Base-by-base conservation (phyloP, 2,329 filamentous ascomycete genomes). In the Fusarium sp. region DNA sequence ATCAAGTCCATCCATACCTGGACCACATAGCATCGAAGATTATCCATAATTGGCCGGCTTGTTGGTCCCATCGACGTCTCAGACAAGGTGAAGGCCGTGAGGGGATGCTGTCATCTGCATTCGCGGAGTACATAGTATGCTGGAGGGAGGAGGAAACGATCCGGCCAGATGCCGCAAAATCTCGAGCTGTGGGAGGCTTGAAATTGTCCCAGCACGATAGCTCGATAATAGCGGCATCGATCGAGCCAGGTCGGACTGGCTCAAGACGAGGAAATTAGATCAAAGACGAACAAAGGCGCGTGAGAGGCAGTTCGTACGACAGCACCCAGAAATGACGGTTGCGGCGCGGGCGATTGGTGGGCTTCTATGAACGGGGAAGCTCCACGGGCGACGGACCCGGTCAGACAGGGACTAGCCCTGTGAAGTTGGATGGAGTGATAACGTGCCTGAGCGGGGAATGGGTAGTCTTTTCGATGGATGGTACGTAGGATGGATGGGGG, bases 231-330 rank as follows among this genome's bases (percentile, higher is more conserved):
- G 62, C 35, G 52, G 50, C 31, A 54, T 43, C 48, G 62, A 64
- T 60, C 67, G 22, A 48, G 39, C 39, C 41, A 35, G 65, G 57
- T 37, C 37, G 57, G 68, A 68, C 61, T 64, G 54, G 61, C 37
- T 16, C 31, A 69, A 39, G 64, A 67, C 68, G 64, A 75, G 65
- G 65, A 61, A 67, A 71, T 68, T 68, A 60, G 68, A 68, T 61
- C 57, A 67, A 65, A 69, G 27, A 54, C 59, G 18, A 72, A 31
- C 33, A 39, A 64, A 68, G 68, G 68, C 66, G 56, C 60, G 68
- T 35, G 64, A 74, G 68, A 76, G 58, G 62, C 54, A 20, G 61
- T 78, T 78, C 60, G 68, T 76, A 76, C 67, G 71, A 76, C 67
- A 66, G 65, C 41, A 62, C 56, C 61, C 41, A 64, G 69, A 66